phyloP scores from a whole-genome alignment of 164 flowering plant genomes.

The Umbellularia californica region DNA sequence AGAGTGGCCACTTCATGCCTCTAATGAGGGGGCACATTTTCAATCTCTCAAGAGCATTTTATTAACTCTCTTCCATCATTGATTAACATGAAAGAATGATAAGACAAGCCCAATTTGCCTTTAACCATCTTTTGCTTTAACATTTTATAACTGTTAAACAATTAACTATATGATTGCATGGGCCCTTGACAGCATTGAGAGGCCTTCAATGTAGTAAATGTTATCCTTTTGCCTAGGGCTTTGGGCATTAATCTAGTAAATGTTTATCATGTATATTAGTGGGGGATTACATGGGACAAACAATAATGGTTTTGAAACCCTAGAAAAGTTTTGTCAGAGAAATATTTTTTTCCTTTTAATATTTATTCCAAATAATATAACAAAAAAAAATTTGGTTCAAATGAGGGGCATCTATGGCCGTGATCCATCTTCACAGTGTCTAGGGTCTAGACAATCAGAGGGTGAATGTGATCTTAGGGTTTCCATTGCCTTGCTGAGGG shows the following conservation, averaged over 20 bases:
- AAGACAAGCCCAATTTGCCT: no score
- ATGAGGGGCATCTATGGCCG: no score
- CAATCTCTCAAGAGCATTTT: no score
- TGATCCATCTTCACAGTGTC: no score
- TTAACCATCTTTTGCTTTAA: not conserved
- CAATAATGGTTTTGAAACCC: conserved; percentile 8
- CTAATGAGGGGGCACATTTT: no score
- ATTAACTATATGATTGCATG: not conserved
- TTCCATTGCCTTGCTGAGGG: not conserved
- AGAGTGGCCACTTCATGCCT: no score
- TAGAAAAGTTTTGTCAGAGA: not conserved
- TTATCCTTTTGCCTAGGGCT: conserved; percentile 5
- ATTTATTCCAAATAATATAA: not conserved
- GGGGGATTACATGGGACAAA: conserved; percentile 6
- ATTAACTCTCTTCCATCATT: not conserved
- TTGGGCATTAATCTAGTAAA: not conserved
- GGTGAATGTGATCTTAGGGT: not conserved
- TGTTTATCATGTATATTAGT: not conserved
- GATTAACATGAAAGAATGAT: not conserved
- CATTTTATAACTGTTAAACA: not conserved
- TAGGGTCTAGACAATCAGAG: no score
- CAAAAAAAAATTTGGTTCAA: no score
- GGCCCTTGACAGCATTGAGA: not conserved
- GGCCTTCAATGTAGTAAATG: not conserved
- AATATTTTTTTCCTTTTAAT: not conserved